Percentiles rank a stretch among this genome's conserved stretches.
Conservation (phyloP, 2,329 filamentous ascomycete species). For the Lasiodiplodia theobromae region DNA sequence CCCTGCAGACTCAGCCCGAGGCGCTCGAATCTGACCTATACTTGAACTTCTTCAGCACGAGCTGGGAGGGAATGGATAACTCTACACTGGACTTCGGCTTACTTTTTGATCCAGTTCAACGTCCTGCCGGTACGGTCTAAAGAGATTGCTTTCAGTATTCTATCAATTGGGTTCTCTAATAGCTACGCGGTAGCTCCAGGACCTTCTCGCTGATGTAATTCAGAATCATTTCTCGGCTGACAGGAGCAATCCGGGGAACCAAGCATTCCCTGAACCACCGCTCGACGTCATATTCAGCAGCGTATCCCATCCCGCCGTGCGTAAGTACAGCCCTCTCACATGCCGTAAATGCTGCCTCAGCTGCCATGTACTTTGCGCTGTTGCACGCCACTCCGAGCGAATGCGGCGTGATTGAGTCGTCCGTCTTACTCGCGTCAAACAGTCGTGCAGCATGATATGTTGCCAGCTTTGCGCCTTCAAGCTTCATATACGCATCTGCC, state of each 20-base stretch:
- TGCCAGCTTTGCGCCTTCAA: conserved; percentile 67
- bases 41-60: background rate
- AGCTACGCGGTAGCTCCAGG: conserved; percentile 71
- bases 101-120: background rate
- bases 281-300: conserved; percentile 69
- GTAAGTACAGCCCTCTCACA: conserved; percentile 64
- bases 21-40: background rate
- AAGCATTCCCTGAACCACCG: conserved; percentile 66
- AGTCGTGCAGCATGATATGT: conserved; percentile 67
- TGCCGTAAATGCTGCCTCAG: conserved; percentile 66
- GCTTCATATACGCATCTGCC: conserved; percentile 65
- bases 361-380: conserved; percentile 64
- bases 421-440: conserved; percentile 59
- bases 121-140: background rate
- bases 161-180: conserved; percentile 50
- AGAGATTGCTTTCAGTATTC: background rate
- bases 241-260: conserved; percentile 66
- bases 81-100: background rate
- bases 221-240: conserved; percentile 75
- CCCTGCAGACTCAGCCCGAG: background rate
- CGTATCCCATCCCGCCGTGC: conserved; percentile 70
- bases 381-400: conserved; percentile 63
- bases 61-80: background rate
- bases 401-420: conserved; percentile 51
- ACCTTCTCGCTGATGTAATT: conserved; percentile 76